A percentile compares a stretch with the other conserved stretches of the same genome.
These are phyloP conservation scores for Aspergillus neoniger DNA, from an alignment of 2,329 filamentous ascomycete genomes.

Conservation along the genomic window DNA sequence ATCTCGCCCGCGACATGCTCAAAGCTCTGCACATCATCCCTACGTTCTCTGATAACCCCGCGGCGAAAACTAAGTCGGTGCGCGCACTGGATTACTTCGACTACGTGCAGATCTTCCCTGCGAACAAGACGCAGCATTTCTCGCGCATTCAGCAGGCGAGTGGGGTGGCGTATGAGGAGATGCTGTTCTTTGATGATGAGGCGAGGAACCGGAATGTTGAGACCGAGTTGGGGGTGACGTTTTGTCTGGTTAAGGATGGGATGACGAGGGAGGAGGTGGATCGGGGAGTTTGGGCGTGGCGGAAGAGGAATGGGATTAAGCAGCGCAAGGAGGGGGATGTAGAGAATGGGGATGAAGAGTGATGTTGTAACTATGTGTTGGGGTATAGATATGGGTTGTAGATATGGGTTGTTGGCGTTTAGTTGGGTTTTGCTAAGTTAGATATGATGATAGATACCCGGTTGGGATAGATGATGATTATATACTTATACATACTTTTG, in stretches of 20 bases:
- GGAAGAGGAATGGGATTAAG: slow-evolving; percentile 64
- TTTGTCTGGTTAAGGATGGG: slow-evolving; percentile 79
- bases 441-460: slow-evolving; percentile 9
- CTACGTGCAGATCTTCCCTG: slow-evolving; percentile 66
- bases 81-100: slow-evolving; percentile 57
- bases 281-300: slow-evolving; percentile 77
- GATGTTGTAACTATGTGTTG: slow-evolving; percentile 9
- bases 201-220: slow-evolving; percentile 80
- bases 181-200: slow-evolving; percentile 97
- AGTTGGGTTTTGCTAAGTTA: neutral
- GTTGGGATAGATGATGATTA: neutral
- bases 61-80: slow-evolving; percentile 49
- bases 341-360: slow-evolving; percentile 2
- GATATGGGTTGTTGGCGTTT: neutral
- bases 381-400: neutral
- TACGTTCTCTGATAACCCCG: slow-evolving; percentile 43
- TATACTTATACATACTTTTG: neutral
- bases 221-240: slow-evolving; percentile 72
- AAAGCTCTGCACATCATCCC: slow-evolving; percentile 66
- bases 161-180: slow-evolving; percentile 73
- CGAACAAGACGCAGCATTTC: slow-evolving; percentile 84
- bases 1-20: slow-evolving; percentile 78
- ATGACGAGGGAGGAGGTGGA: slow-evolving; percentile 77
- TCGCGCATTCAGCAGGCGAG: slow-evolving; percentile 70
- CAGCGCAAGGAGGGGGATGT: slow-evolving; percentile 14